These are phyloP conservation scores for Heritiera fomes DNA, from an alignment of 345 rosid genomes.

Conservation along the genomic window DNA sequence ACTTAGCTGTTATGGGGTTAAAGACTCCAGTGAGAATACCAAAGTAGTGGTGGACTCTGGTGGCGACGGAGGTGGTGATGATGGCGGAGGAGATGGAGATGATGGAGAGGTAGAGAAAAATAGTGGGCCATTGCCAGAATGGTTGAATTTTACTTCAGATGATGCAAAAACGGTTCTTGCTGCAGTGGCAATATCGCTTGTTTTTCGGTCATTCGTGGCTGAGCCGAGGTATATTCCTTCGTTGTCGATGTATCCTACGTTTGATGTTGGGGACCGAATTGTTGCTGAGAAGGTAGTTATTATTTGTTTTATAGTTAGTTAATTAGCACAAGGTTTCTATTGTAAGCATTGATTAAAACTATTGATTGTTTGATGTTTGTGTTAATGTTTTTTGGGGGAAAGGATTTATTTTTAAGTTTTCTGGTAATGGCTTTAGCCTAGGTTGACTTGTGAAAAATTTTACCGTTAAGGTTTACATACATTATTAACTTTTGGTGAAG, in stretches of 20 bases:
- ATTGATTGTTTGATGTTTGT: conserved; percentile 2
- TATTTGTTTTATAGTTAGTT: not conserved
- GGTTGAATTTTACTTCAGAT: conserved; percentile 67
- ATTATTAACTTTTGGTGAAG: not conserved
- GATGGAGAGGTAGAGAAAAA: conserved; percentile 47
- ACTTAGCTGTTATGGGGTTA: conserved; percentile 39
- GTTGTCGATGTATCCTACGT: conserved; percentile 97
- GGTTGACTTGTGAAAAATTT: not conserved
- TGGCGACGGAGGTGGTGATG: conserved; percentile 41
- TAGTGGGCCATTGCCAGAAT: conserved; percentile 68
- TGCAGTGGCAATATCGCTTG: conserved; percentile 71
- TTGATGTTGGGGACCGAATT: conserved; percentile 92
- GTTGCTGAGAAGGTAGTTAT: conserved; percentile 85
- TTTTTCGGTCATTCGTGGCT: conserved; percentile 80
- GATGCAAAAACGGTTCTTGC: conserved; percentile 82
- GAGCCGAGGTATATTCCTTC: conserved; percentile 98
- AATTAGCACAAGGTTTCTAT: not conserved
- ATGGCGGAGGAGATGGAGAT: conserved; percentile 41
- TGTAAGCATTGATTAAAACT: not conserved
- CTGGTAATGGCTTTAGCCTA: not conserved
- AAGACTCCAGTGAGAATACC: conserved; percentile 55
- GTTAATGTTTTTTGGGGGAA: not conserved
- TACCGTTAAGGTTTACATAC: not conserved
- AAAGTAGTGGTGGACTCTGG: conserved; percentile 40
- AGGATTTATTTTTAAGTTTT: not conserved